A percentile compares a stretch with the other conserved stretches of the same genome.
Evolutionary conservation across 23 red algal genomes (phyloP).

Genomic region (Chondrus crispus): DNA sequence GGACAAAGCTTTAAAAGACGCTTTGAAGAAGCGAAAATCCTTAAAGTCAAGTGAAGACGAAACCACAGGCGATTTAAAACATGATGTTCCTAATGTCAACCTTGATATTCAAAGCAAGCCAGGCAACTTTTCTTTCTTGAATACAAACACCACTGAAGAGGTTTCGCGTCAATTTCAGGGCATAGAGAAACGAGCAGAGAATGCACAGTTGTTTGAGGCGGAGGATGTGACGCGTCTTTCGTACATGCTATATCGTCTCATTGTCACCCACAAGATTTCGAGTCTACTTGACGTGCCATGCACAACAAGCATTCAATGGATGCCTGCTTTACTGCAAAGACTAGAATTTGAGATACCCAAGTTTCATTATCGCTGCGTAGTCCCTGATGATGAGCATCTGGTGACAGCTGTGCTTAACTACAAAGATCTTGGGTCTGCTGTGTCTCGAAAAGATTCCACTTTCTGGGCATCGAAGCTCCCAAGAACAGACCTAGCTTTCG

Average conservation of each 20-base stretch:
- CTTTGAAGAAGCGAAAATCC: constrained; percentile 16
- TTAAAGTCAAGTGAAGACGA: neutral
- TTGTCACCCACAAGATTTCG: constrained; percentile 49
- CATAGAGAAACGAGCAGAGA: constrained; percentile 13
- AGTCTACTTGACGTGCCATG: constrained; percentile 63
- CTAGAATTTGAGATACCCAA: constrained; percentile 64
- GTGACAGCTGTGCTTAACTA: constrained; percentile 15
- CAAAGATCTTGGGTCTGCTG: constrained; percentile 19
- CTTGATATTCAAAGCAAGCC: too few species aligned
- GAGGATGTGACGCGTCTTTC: constrained; percentile 67
- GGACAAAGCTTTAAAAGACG: constrained; percentile 14
- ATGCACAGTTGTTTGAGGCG: constrained; percentile 14
- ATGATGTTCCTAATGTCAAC: too few species aligned
- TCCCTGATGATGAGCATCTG: constrained; percentile 31
- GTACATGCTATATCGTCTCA: constrained; percentile 59
- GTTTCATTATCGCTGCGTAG: constrained; percentile 68
- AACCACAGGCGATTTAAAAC: neutral
- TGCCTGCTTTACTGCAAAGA: constrained; percentile 43
- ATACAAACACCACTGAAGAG: too few species aligned
- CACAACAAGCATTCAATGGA: constrained; percentile 38
- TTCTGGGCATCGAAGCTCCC: constrained; percentile 52
- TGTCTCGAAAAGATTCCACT: constrained; percentile 8
- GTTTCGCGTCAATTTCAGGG: constrained; percentile 39
- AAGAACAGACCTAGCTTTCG: constrained; percentile 24
- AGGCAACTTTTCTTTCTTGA: too few species aligned